These are phyloP conservation scores for Epicoccum nigrum DNA, from an alignment of 2,329 filamentous ascomycete genomes.

Conservation along the genomic window DNA sequence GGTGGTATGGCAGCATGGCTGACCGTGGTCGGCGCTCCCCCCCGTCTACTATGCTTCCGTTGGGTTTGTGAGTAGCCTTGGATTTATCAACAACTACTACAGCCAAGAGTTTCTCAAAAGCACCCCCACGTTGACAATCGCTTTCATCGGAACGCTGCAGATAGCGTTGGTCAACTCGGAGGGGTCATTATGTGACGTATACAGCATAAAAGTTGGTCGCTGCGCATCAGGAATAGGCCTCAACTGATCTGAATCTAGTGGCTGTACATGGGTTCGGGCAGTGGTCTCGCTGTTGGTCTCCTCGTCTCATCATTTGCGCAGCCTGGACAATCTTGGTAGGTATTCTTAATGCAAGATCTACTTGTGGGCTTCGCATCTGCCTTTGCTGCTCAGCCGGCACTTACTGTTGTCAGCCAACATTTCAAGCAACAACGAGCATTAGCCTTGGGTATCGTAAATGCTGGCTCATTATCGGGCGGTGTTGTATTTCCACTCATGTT, in stretches of 20 bases:
- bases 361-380: constrained; percentile 53
- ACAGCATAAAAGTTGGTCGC: constrained; percentile 60
- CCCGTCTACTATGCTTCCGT: constrained; percentile 49
- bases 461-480: constrained; percentile 50
- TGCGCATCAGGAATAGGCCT: neutral
- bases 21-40: constrained; percentile 44
- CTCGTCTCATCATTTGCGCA: constrained; percentile 35
- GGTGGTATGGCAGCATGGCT: constrained; percentile 37
- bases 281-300: constrained; percentile 27
- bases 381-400: constrained; percentile 50
- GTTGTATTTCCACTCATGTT: constrained; percentile 65
- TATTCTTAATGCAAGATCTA: constrained; percentile 54
- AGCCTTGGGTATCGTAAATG: constrained; percentile 52
- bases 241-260: constrained; percentile 34
- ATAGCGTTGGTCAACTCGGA: constrained; percentile 57
- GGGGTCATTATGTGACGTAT: constrained; percentile 67
- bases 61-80: constrained; percentile 52
- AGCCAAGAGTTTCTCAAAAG: constrained; percentile 40
- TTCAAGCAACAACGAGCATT: constrained; percentile 52
- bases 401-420: constrained; percentile 51
- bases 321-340: constrained; percentile 46
- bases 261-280: constrained; percentile 36
- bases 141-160: constrained; percentile 53
- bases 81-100: constrained; percentile 56
- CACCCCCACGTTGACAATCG: constrained; percentile 44